Evolutionary conservation across 78 protist genomes (phyloP).

Genomic region (Speleostelium caveatum): DNA sequence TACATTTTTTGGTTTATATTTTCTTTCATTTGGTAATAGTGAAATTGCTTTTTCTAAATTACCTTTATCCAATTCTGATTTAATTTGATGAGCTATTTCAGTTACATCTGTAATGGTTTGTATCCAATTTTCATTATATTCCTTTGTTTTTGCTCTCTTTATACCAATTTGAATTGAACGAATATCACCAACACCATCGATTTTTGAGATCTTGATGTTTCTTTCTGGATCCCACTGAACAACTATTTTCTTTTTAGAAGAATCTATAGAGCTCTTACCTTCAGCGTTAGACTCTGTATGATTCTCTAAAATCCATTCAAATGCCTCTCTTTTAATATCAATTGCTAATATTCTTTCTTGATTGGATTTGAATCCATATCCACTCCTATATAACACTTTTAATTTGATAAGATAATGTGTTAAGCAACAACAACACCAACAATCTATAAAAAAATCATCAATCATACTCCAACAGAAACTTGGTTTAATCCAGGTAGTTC

Average conservation of each 20-base stretch:
- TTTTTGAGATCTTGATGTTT: not conserved
- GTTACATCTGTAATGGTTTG: slow-evolving; percentile 31
- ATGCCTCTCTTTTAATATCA: slow-evolving; percentile 17
- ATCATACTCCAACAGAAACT: slow-evolving; percentile 36
- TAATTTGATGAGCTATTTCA: not conserved
- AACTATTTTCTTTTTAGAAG: slow-evolving; percentile 1
- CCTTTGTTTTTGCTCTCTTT: not conserved
- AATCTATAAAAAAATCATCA: not conserved
- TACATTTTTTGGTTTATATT: slow-evolving; percentile 27
- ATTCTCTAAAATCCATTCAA: slow-evolving; percentile 43
- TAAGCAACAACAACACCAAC: not conserved
- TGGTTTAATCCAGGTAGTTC: slow-evolving; percentile 67
- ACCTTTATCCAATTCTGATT: slow-evolving; percentile 1
- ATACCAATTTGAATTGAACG: slow-evolving; percentile 55
- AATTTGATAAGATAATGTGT: too few relatives aligned
- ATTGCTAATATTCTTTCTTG: slow-evolving; percentile 54
- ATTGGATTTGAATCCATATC: slow-evolving; percentile 10
- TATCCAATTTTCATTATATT: slow-evolving; percentile 44
- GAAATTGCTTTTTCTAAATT: slow-evolving; percentile 32
- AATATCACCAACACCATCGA: slow-evolving; percentile 10
- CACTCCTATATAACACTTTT: slow-evolving; percentile 25
- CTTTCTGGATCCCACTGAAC: slow-evolving; percentile 74
- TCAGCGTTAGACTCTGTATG: not conserved
- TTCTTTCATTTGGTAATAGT: slow-evolving; percentile 24
- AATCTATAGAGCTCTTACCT: not conserved